Base-by-base conservation (phyloP, 129 eudicot genomes). In the Rutidosis leptorrhynchoides region DNA sequence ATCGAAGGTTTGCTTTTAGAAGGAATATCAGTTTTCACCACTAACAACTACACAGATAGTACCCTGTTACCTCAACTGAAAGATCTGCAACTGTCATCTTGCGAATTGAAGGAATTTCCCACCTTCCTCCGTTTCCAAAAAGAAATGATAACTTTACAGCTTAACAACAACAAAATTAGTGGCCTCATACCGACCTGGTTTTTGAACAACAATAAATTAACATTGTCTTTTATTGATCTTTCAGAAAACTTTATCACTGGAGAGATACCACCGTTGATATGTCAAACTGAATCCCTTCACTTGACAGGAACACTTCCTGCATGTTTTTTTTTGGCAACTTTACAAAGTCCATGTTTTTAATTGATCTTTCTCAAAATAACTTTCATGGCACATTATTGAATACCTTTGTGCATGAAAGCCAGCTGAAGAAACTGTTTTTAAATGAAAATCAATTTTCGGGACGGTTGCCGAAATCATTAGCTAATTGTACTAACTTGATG, bases 271-370 rank as follows among this genome's bases (percentile, higher is more conserved):
- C 6, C 62, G 6, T 28, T 53, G 27, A 51, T 67, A 30, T 67
- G 62, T 67, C 20, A 67, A n/a, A 0, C 33, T 6, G 33, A 27
- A 4, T 52, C 72, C 23, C 62, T 67, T 22, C 46, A 8, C 62
- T 19, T 52, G 16, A 51, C 6, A 1, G 72, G 72, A 20, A 19
- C 58, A 1, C 26, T 67, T 21, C 72, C 62, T 52, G 26, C 48
- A 27, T 67, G 72, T n/a, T n/a, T 29, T 67, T 67, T 15, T n/a
- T n/a, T n/a, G 49, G 62, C 51, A n/a, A n/a, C n/a, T n/a, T n/a
- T n/a, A n/a, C n/a, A n/a, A 55, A 67, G 21, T 51, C n/a, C n/a
- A n/a, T 67, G 62, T 1, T 22, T 20, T 43, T 3, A 1, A 29
- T 67, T 29, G n/a, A 11, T 29, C 62, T 52, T 33, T 29, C 3